Conservation (phyloP, 768 basidiomycete species). For the Fomitopsis serialis region DNA sequence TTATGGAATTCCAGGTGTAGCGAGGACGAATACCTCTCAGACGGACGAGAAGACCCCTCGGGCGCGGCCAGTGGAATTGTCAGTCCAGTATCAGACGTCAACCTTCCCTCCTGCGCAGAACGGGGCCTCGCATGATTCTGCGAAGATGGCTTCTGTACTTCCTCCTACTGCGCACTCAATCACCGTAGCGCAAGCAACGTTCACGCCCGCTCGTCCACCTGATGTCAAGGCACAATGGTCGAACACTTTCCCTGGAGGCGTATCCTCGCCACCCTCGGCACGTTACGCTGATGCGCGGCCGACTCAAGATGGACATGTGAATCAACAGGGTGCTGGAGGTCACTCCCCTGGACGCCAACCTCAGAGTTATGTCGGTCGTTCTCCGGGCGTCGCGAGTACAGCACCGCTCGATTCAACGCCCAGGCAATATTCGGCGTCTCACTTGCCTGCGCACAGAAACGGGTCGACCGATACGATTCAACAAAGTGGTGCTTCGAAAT, state of each 20-base stretch:
- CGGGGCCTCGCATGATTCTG: slow-evolving; percentile 4
- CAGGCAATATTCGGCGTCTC: slow-evolving; percentile 16
- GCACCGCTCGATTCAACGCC: slow-evolving; percentile 8
- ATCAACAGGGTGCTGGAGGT: background rate
- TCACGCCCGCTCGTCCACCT: background rate
- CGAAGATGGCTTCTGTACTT: slow-evolving; percentile 5
- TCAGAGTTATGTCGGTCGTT: slow-evolving; percentile 5
- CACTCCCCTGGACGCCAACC: slow-evolving; percentile 7
- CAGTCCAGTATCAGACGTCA: background rate
- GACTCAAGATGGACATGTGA: background rate
- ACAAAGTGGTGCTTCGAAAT: slow-evolving; percentile 13
- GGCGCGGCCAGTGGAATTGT: background rate
- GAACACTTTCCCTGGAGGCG: background rate
- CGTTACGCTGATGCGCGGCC: background rate
- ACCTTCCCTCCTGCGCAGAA: background rate
- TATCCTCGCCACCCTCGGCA: background rate
- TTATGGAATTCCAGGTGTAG: background rate
- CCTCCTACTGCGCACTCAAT: background rate
- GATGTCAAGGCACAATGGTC: background rate
- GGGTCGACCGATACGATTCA: slow-evolving; percentile 23
- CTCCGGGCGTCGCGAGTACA: slow-evolving; percentile 6
- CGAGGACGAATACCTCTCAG: background rate
- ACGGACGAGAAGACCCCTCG: background rate
- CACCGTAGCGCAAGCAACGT: slow-evolving; percentile 1
- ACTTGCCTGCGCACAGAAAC: slow-evolving; percentile 20